These are phyloP conservation scores for Hyaloperonospora brassicae DNA, from an alignment of 352 stramenopile species.

Conservation along the genomic window DNA sequence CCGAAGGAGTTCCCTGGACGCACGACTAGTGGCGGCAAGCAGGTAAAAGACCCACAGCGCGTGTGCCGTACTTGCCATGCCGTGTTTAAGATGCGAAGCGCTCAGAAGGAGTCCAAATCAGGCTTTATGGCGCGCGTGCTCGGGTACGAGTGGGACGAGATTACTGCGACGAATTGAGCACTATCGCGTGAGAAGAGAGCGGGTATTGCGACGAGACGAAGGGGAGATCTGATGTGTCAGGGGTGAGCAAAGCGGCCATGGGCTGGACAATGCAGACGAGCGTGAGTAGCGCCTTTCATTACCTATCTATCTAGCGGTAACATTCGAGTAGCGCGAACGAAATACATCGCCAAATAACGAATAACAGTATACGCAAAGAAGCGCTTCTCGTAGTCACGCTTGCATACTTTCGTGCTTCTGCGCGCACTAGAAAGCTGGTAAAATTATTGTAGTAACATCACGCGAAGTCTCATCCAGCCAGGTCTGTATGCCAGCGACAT, in stretches of 20 bases:
- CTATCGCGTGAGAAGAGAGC: slow-evolving; percentile 13
- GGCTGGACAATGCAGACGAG: not conserved
- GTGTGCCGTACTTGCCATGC: slow-evolving; percentile 77
- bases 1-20: slow-evolving; percentile 78
- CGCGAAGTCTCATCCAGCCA: too few relatives aligned
- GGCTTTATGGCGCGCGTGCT: slow-evolving; percentile 77
- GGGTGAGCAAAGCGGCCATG: slow-evolving; percentile 4
- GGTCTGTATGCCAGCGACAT: too few relatives aligned
- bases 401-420: too few relatives aligned
- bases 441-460: too few relatives aligned
- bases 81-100: slow-evolving; percentile 78
- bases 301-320: slow-evolving; percentile 34
- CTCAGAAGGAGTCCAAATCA: slow-evolving; percentile 79
- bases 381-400: too few relatives aligned
- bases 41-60: slow-evolving; percentile 70
- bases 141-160: slow-evolving; percentile 82
- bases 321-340: slow-evolving; percentile 29
- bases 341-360: slow-evolving; percentile 15
- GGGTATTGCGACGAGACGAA: slow-evolving; percentile 18
- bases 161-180: slow-evolving; percentile 38
- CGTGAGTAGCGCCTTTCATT: slow-evolving; percentile 22
- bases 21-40: slow-evolving; percentile 50
- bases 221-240: slow-evolving; percentile 19
- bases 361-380: too few relatives aligned
- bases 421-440: too few relatives aligned